Conservation (phyloP, 2,329 filamentous ascomycete species). For the Stagonosporopsis tanaceti region DNA sequence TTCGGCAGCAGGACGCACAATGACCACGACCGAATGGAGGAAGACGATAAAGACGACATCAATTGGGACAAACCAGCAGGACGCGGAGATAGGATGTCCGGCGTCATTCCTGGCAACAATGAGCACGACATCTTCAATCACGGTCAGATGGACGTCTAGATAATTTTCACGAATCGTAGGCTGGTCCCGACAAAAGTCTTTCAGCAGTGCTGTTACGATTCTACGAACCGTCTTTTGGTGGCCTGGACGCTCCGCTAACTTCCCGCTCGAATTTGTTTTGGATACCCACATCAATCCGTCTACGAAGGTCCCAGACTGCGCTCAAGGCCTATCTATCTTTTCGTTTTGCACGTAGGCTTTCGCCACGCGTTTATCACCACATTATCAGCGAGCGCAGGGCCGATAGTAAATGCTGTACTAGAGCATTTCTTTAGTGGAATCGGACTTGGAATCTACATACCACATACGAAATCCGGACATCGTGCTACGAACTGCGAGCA, state of each 20-base stretch:
- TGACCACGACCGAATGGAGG: slow-evolving; percentile 55
- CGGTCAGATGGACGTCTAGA: slow-evolving; percentile 49
- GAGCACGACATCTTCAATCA: slow-evolving; percentile 59
- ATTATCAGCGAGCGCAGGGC: slow-evolving; percentile 11
- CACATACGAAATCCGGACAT: slow-evolving; percentile 16
- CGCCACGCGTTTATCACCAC: slow-evolving; percentile 15
- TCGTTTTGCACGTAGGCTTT: slow-evolving; percentile 22
- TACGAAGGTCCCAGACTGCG: slow-evolving; percentile 33
- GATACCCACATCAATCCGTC: slow-evolving; percentile 39
- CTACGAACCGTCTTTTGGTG: slow-evolving; percentile 8
- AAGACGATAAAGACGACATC: slow-evolving; percentile 53
- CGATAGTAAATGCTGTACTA: slow-evolving; percentile 1
- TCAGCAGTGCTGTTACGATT: slow-evolving; percentile 33
- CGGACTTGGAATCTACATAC: slow-evolving; percentile 18
- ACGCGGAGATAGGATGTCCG: slow-evolving; percentile 61
- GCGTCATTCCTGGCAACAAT: slow-evolving; percentile 56
- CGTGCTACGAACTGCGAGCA: background rate
- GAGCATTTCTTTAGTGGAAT: slow-evolving; percentile 7
- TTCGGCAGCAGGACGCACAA: slow-evolving; percentile 59
- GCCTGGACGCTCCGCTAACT: slow-evolving; percentile 9
- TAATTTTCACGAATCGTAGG: slow-evolving; percentile 2
- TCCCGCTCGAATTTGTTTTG: slow-evolving; percentile 24
- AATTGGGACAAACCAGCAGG: slow-evolving; percentile 53
- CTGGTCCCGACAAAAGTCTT: slow-evolving; percentile 43
- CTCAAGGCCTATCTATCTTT: slow-evolving; percentile 27